Evolutionary conservation across 495 filamentous ascomycete species (phyloP), one percentile per base, ranked within the genome.

Genomic region (Aspergillus coremiiformis): DNA sequence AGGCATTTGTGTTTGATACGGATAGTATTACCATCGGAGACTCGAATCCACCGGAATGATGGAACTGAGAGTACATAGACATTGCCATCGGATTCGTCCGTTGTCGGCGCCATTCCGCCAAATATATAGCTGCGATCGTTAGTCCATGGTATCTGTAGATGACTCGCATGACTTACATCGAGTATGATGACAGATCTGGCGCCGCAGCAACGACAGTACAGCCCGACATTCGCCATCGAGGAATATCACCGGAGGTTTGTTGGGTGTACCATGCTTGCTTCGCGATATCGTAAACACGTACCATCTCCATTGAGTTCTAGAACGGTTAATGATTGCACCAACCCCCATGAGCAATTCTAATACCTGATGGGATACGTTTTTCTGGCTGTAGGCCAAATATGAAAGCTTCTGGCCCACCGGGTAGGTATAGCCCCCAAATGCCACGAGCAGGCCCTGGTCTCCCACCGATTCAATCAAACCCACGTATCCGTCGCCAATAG

Each of bases 41-140:
- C 39, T n/a, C 30, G 41, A n/a, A 52, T 52, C 50, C 50, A 52
- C 22, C 15, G 8, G 27, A 52, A 52, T 7, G 50, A 52, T 4
- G 50, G 41, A 27, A 52, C 10, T 9, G 50, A 52, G 14, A 52
- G 50, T 2, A 52, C 41, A 27, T 52, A 52, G 5, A 52, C 41
- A 20, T 52, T 44, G 29, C 41, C 41, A 26, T 52, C 41, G 29
- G 50, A 52, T 0, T 23, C 10, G 8, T 10, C 42, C 3, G 30
- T 52, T 3, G 15, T 37, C 5, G n/a, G 17, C 5, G 17, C 39
- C 27, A 45, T 45, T 3, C 50, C 50, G 12, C 50, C 39, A 33
- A 52, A 51, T 5, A 52, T n/a, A 24, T 52, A 52, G 21, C 50
- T 52, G 19, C 17, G 12, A 9, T 17, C 6, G 15, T 44, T 3